Evolutionary conservation across 169 alveolate species (phyloP), one percentile per base, ranked within the genome.

Genomic region (Cystoisospora suis): DNA sequence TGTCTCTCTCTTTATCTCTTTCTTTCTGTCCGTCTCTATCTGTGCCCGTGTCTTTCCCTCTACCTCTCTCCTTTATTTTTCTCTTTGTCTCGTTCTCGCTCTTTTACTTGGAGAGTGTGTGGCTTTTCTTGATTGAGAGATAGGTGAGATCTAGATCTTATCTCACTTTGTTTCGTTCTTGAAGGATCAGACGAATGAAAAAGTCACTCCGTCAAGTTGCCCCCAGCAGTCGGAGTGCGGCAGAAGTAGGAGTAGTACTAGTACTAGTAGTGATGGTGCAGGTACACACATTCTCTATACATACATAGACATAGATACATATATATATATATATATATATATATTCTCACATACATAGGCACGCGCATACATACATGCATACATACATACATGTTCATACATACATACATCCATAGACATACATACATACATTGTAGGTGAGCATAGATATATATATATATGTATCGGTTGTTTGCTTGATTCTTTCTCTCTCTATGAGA

Each of bases 311-410:
- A 23, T 70, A 29, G 2, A 70, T 34, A 53, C 23, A 53, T 53
- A 53, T 53, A 53, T 53, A 53, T n/a, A 81, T 81, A 53, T n/a
- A 81, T 38, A 81, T 49, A 9, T n/a, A 46, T 6, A 81, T 70
- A 12, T 27, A 27, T 70, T 17, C 75, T 6, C 75, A 36, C 3
- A 36, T 32, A 27, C 46, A 12, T 36, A 70, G 32, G 6, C 46
- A 70, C 23, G 38, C 38, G 46, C 27, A 70, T 36, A 70, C 12
- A 70, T 6, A 61, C 77, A 61, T 9, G 9, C 5, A 29, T 61
- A 61, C 5, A 29, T 9, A 6, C 32, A 36, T 72, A 34, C 42
- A 40, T 7, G 23, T 15, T 38, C 45, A 20, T 72, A 17, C 42
- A 61, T 61, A 72, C 6, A 72, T 38, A 32, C 12, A 72, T 72